Conservation (phyloP, 192 early-diverging fungal genomes). For the Backusella macrospora region DNA sequence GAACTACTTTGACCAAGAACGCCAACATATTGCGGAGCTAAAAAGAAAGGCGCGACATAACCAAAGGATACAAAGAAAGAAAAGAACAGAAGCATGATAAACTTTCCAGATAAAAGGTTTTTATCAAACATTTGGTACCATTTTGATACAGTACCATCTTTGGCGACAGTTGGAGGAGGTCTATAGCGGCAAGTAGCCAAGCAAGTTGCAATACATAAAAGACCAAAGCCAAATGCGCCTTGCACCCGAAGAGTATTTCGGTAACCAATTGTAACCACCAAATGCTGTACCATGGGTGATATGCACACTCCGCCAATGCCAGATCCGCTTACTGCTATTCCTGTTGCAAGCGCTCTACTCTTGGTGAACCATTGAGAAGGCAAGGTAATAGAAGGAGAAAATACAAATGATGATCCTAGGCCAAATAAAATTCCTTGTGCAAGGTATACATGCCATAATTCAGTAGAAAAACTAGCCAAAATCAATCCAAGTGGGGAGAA, state of each 20-base stretch:
- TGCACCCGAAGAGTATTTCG: slow-evolving; percentile 40
- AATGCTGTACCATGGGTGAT: slow-evolving; percentile 50
- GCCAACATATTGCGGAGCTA: slow-evolving; percentile 40
- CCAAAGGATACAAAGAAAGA: slow-evolving; percentile 42
- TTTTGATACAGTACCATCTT: background rate
- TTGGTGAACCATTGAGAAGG: slow-evolving; percentile 68
- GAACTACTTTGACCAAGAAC: slow-evolving; percentile 20
- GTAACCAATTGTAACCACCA: slow-evolving; percentile 45
- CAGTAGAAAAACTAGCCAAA: slow-evolving; percentile 60
- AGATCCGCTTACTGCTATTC: slow-evolving; percentile 66
- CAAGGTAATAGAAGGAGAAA: slow-evolving; percentile 58
- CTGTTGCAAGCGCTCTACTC: slow-evolving; percentile 62
- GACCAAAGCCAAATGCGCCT: slow-evolving; percentile 42
- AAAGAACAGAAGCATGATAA: slow-evolving; percentile 29
- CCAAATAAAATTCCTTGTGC: slow-evolving; percentile 69
- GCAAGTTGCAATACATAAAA: slow-evolving; percentile 34
- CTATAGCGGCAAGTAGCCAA: slow-evolving; percentile 28
- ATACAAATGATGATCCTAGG: slow-evolving; percentile 57
- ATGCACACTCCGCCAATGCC: slow-evolving; percentile 66
- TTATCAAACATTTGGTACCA: slow-evolving; percentile 34
- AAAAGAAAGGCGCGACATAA: slow-evolving; percentile 53
- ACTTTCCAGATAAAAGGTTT: slow-evolving; percentile 20
- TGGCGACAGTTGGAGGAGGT: slow-evolving; percentile 4
- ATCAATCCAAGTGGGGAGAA: slow-evolving; percentile 57
- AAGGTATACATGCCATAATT: slow-evolving; percentile 69